Evolutionary conservation across 805 yeast genomes (phyloP).

Genomic region (Sungouiella thailandica): DNA sequence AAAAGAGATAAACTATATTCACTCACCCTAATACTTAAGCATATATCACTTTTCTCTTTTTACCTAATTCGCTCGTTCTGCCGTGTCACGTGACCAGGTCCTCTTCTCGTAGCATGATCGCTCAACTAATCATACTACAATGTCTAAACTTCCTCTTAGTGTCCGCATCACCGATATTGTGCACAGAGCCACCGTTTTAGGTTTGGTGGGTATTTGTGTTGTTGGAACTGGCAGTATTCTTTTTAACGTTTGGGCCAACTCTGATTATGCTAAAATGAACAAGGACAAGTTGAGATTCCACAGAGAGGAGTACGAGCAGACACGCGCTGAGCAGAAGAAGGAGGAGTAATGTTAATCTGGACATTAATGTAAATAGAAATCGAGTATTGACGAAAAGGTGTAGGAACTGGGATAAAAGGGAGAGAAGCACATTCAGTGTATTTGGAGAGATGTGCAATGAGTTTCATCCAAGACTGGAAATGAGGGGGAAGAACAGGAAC

Average conservation of each 20-base stretch:
- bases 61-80: too few species aligned
- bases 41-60: too few species aligned
- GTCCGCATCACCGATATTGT: conserved; percentile 42
- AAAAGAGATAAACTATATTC: too few species aligned
- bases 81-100: too few species aligned
- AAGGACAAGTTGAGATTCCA: conserved; percentile 35
- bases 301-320: conserved; percentile 27
- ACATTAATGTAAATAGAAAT: conserved; percentile 1
- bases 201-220: conserved; percentile 32
- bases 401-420: too few species aligned
- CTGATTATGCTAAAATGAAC: conserved; percentile 40
- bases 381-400: too few species aligned
- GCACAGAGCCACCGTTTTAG: conserved; percentile 39
- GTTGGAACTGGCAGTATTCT: conserved; percentile 36
- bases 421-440: too few species aligned
- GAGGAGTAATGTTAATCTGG: too few species aligned
- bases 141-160: conserved; percentile 33
- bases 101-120: background rate
- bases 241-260: conserved; percentile 39
- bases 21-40: too few species aligned
- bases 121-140: background rate
- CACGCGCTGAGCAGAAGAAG: conserved; percentile 11
- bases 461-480: too few species aligned
- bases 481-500: too few species aligned
- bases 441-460: too few species aligned